Base-by-base conservation (phyloP, 2,329 filamentous ascomycete species). In the Ophidiomyces ophidiicola region DNA sequence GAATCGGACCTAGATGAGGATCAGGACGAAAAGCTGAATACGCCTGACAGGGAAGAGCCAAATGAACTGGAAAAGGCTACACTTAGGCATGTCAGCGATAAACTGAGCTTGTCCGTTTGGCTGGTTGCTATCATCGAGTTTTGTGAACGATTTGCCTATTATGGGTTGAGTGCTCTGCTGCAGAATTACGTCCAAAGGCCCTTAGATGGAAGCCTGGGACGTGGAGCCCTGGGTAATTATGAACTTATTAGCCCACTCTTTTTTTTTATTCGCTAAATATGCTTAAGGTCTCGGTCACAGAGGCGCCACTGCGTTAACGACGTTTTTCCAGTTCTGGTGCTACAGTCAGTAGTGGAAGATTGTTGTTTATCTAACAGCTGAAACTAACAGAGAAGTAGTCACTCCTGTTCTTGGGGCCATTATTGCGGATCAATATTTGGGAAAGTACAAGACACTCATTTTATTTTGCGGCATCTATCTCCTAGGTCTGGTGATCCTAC, bases 391-490 rank as follows among this genome's bases (percentile, higher is more conserved):
- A 21, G 5, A 8, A 4, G 7, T 30, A 59, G 53, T 71, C 25
- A 71, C 70, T 18, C 73, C 74, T 4, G 68, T 76, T 24, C 36
- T 71, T 12, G 69, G 71, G 52, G 74, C 71, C 34, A 67, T 73
- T 39, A 53, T 76, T 33, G 71, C 74, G 12, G 74, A 78, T 50
- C 67, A 70, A 20, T 74, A 72, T 53, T 60, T 75, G 6, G 74
- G 74, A 39, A 70, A 73, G 46, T 76, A 71, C 57, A 73, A 71
- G 51, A 73, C 74, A 1, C 71, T 78, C 32, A 53, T 71, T 21
- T 50, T 67, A 46, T 74, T 75, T 48, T 68, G 69, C 43, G 49
- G 62, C 32, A 55, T 79, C 43, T 79, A 80, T 59, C 65, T 78
- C 41, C 49, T 66, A 23, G 72, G 72, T 46, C 62, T 73, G 42